Base-by-base conservation (phyloP, 2,329 filamentous ascomycete genomes). In the Didymella pomorum region DNA sequence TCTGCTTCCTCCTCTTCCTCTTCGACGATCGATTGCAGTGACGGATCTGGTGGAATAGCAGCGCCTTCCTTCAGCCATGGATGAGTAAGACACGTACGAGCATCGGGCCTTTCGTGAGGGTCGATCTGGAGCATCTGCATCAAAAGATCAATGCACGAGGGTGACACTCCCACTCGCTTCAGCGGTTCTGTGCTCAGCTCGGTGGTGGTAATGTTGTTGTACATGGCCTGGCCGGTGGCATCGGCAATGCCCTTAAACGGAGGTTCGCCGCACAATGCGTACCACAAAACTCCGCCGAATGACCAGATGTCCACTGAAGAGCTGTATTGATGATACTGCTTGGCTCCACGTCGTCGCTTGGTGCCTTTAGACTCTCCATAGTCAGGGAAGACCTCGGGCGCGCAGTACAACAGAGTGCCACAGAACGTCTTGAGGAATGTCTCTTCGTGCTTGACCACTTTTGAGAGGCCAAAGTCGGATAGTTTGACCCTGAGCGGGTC, bases 271-370 rank as follows among this genome's bases (percentile, higher is more conserved):
- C 89, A 93, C n/a, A 99, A 81, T 7, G 92, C 83, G 71, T 91
- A 95, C 79, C 93, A 99, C 6, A 98, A 79, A 1, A 99, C 95
- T 14, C 93, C 95, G 16, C 92, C 95, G 45, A 97, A 86, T 0
- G 95, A 98, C 94, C 95, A 99, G 62, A 97, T 91, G 73, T 99
- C 95, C 29, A 98, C 91, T 1, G 93, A 92, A 61, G 96, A 92
- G 71, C 89, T 92, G 75, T 99, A 99, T 21, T 92, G 88, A 70
- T 78, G 81, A 78, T 71, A 83, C 16, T 71, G 70, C 33, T 72
- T 73, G 39, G 81, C 79, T 35, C 81, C 72, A 37, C 88, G 86
- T 21, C 87, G 84, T 68, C 87, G 84, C 66, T 87, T 89, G 56
- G 84, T 84, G n/a, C 87, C 68, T 81, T 80, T 83, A 35, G 87